A percentile compares a stretch with the other conserved stretches of the same genome.
These are phyloP conservation scores for Trichoderma atrobrunneum DNA, from an alignment of 2,329 filamentous ascomycete species.

Conservation along the genomic window DNA sequence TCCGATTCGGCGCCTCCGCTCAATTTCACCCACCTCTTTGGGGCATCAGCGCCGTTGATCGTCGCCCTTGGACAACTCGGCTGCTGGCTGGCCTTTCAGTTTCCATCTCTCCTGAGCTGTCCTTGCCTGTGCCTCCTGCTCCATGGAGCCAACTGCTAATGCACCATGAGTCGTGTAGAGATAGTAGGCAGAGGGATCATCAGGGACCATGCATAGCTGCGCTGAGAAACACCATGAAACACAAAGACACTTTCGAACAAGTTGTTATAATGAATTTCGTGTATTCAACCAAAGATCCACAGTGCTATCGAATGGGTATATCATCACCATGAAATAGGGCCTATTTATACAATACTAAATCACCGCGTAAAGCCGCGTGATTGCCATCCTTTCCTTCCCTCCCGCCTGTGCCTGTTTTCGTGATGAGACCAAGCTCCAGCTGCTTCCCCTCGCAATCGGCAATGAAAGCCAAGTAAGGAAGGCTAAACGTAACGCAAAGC, in stretches of 20 bases:
- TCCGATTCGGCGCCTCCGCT: conserved; percentile 8
- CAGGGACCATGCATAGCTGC: conserved; percentile 3
- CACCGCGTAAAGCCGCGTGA: not conserved
- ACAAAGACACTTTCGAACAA: not conserved
- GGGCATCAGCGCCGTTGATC: conserved; percentile 13
- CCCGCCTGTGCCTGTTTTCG: conserved; percentile 13
- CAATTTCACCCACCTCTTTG: conserved; percentile 13
- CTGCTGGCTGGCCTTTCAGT: not conserved
- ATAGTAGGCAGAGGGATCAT: not conserved
- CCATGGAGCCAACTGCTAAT: not conserved
- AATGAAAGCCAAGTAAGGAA: conserved; percentile 3
- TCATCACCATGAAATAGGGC: conserved; percentile 21
- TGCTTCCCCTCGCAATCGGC: conserved; percentile 4
- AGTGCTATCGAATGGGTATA: conserved; percentile 22
- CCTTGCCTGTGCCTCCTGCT: not conserved
- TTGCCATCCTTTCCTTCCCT: conserved; percentile 13
- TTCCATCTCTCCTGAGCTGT: not conserved
- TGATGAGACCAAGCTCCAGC: conserved; percentile 13
- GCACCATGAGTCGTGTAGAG: not conserved
- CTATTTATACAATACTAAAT: conserved; percentile 23
- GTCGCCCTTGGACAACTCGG: not conserved
- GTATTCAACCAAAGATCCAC: conserved; percentile 19
- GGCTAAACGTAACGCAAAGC: conserved; percentile 8
- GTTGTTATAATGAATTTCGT: not conserved
- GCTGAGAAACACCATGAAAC: not conserved